Percentiles rank a stretch among this genome's conserved stretches.
Conservation (phyloP, 1,139 yeast genomes). For the Hemisphaericaspora lyxosophila region DNA sequence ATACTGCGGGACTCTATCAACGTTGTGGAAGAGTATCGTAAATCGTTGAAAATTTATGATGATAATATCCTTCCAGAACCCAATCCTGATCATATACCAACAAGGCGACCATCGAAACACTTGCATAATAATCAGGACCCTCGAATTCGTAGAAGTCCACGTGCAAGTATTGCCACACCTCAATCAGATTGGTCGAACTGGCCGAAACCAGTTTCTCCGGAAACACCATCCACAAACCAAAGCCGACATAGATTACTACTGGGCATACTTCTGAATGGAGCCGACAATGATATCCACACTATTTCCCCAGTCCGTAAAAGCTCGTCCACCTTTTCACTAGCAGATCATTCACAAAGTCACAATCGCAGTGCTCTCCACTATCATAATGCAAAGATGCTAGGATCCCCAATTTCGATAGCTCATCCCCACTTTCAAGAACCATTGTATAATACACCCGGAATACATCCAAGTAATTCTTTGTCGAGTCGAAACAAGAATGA, state of each 20-base stretch:
- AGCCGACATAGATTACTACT: background rate
- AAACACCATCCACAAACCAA: background rate
- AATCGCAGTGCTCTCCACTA: too few species aligned
- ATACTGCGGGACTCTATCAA: constrained; percentile 28
- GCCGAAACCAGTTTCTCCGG: background rate
- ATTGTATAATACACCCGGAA: too few species aligned
- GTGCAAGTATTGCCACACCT: too few species aligned
- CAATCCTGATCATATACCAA: constrained; percentile 12
- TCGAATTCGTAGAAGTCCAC: background rate
- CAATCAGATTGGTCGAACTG: too few species aligned
- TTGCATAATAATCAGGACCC: constrained; percentile 22
- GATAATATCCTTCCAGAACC: constrained; percentile 4
- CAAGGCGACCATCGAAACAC: constrained; percentile 19
- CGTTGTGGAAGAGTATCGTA: constrained; percentile 17
- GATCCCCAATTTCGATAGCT: background rate
- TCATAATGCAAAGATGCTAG: background rate
- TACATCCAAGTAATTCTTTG: too few species aligned
- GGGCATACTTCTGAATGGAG: background rate
- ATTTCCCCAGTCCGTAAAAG: too few species aligned
- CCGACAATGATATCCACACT: too few species aligned
- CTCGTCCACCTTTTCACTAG: too few species aligned
- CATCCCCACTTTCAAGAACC: background rate
- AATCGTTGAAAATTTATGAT: background rate
- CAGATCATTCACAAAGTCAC: too few species aligned
- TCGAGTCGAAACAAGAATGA: background rate